phyloP scores from a whole-genome alignment of 805 yeast species.

The Kazachstania viticola region DNA sequence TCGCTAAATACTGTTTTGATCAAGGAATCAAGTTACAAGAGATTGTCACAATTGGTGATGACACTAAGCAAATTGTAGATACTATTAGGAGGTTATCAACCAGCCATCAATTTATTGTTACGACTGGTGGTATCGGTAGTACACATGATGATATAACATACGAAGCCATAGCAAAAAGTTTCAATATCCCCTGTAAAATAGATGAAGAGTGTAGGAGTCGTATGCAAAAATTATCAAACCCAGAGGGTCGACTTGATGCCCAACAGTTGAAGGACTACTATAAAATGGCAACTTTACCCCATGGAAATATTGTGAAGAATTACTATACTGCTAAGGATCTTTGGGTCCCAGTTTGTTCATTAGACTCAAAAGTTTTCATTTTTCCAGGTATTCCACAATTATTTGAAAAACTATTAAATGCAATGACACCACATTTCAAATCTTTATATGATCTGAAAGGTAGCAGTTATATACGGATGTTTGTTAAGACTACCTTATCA shows the following conservation, averaged over 20 bases:
- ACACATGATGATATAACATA: conserved; percentile 89
- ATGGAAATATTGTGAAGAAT: conserved; percentile 34
- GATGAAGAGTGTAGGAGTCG: conserved; percentile 47
- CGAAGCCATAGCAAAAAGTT: conserved; percentile 59
- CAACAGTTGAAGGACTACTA: conserved; percentile 50
- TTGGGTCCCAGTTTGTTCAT: conserved; percentile 78
- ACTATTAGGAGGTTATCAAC: conserved; percentile 35
- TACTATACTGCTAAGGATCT: conserved; percentile 39
- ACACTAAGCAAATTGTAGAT: conserved; percentile 47
- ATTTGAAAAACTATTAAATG: conserved; percentile 43
- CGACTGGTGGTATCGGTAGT: conserved; percentile 65
- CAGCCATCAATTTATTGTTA: conserved; percentile 55
- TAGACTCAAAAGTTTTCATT: conserved; percentile 54
- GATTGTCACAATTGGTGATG: conserved; percentile 70
- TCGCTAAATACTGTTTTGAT: conserved; percentile 60
- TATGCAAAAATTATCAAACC: conserved; percentile 42
- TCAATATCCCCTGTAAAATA: conserved; percentile 35
- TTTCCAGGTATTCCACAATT: conserved; percentile 80
- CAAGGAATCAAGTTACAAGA: conserved; percentile 56
- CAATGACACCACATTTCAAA: conserved; percentile 30
- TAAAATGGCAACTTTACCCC: conserved; percentile 74
- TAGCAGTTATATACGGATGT: conserved; percentile 34
- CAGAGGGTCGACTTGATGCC: conserved; percentile 24
- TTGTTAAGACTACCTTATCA: conserved; percentile 45
- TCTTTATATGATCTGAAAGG: conserved; percentile 29